Evolutionary conservation across 139 green algal genomes (phyloP).

Genomic region (Closterium sp.): DNA sequence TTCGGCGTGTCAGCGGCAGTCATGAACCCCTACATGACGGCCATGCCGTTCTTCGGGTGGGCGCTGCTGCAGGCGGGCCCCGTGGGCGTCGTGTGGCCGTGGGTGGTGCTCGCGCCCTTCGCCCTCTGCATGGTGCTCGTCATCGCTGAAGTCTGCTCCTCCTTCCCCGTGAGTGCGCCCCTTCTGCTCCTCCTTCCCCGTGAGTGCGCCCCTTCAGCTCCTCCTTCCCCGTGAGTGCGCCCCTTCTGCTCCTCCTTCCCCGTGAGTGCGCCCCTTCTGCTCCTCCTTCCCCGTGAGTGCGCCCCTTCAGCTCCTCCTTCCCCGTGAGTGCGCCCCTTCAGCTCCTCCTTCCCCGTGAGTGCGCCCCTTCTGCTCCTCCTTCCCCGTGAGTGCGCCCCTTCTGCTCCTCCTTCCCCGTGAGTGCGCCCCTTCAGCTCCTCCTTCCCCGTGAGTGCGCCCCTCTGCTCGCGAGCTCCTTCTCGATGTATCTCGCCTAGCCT

Average conservation of each 20-base stretch:
- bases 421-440: neutral
- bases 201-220: neutral
- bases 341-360: too few relatives aligned
- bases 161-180: neutral
- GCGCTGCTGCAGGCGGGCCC: conserved; percentile 12
- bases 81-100: conserved; percentile 22
- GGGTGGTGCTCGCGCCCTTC: conserved; percentile 7
- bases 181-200: neutral
- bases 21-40: conserved; percentile 29
- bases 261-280: too few relatives aligned
- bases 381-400: neutral
- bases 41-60: conserved; percentile 17
- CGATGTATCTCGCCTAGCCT: too few relatives aligned
- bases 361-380: too few relatives aligned
- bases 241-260: too few relatives aligned
- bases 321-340: neutral
- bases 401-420: conserved; percentile 3
- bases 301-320: neutral
- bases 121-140: conserved; percentile 20
- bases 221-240: too few relatives aligned
- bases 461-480: too few relatives aligned
- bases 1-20: conserved; percentile 12
- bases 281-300: too few relatives aligned
- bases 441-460: too few relatives aligned
- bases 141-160: conserved; percentile 33